These are phyloP conservation scores for Globisporangium okanoganense DNA, from an alignment of 352 stramenopile species.

Conservation along the genomic window DNA sequence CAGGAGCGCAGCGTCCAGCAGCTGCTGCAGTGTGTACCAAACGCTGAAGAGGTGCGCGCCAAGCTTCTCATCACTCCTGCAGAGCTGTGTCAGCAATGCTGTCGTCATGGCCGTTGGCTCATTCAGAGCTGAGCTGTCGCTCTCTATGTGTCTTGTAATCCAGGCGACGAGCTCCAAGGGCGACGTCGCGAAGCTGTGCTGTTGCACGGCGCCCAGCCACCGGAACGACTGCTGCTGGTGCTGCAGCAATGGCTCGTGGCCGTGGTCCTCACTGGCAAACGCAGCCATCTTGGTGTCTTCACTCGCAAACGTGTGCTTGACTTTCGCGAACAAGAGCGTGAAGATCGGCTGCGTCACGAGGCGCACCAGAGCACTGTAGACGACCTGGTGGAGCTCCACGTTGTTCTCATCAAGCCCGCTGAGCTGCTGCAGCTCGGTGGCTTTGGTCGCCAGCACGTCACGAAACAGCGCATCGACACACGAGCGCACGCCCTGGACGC, in stretches of 20 bases:
- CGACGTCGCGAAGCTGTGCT: neutral
- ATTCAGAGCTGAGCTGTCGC: neutral
- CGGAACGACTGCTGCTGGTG: slow-evolving; percentile 15
- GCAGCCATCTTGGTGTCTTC: slow-evolving; percentile 21
- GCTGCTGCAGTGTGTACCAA: slow-evolving; percentile 30
- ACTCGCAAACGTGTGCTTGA: slow-evolving; percentile 27
- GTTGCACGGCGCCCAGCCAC: slow-evolving; percentile 11
- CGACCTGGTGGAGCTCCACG: slow-evolving; percentile 21
- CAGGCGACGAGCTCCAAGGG: slow-evolving; percentile 15
- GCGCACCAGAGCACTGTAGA: slow-evolving; percentile 32
- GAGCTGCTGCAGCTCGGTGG: slow-evolving; percentile 39
- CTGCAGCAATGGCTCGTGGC: neutral
- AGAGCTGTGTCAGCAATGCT: neutral
- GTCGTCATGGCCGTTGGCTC: neutral
- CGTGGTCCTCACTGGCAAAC: neutral
- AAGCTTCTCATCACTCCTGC: slow-evolving; percentile 4
- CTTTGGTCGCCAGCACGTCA: slow-evolving; percentile 34
- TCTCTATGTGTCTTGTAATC: neutral
- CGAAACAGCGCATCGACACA: slow-evolving; percentile 30
- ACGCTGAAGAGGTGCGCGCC: slow-evolving; percentile 28
- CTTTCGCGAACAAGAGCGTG: slow-evolving; percentile 30
- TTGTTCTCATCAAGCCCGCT: slow-evolving; percentile 35
- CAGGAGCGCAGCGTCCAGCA: slow-evolving; percentile 28
- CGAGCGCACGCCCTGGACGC: slow-evolving; percentile 22
- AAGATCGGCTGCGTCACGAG: slow-evolving; percentile 39